Evolutionary conservation across 176 grass and related monocot genomes (phyloP), one percentile per base, ranked within the genome.

Genomic region (Avena atlantica): DNA sequence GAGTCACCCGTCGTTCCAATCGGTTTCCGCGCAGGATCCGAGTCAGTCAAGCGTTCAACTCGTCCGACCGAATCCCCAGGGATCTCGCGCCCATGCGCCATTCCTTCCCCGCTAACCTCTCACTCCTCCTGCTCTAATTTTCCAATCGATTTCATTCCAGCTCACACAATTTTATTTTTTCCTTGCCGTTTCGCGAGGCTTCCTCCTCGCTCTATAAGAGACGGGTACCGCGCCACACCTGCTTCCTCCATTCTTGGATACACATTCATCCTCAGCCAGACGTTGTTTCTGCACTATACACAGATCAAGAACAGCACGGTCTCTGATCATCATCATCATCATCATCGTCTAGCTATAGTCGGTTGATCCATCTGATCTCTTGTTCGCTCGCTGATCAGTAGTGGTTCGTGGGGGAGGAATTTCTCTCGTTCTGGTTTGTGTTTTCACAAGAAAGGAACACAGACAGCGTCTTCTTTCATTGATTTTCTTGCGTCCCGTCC

Each of bases 191-290:
- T 73, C 74, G 31, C 47, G 71, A 73, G 50, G 9, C 79, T 56
- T 61, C 63, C 29, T 79, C 66, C 16, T 24, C 8, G 4, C 15
- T 37, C 42, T 65, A 71, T 68, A 58, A 74, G 14, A 45, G 10
- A 15, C 50, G 19, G 29, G 13, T 17, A 2, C 42, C 52, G 57
- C 17, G 17, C 55, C 37, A 16, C 67, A 16, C 57, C 82, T 74
- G 65, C 19, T 80, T 86, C 84, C 84, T 25, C 84, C 84, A 73
- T 67, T 80, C 80, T 84, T 74, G 89, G 89, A 27, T 6, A 34
- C 74, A 10, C 49, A 20, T 56, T 56, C 74, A 23, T 50, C 24
- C 47, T 16, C 45, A 20, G 10, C 48, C 66, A 58, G 29, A 42
- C 11, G 6, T 86, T 74, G 6, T 86, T 74, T 12, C n/a, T 1